Conservation (phyloP, 2,329 filamentous ascomycete species). For the Furcasterigmium sp. region DNA sequence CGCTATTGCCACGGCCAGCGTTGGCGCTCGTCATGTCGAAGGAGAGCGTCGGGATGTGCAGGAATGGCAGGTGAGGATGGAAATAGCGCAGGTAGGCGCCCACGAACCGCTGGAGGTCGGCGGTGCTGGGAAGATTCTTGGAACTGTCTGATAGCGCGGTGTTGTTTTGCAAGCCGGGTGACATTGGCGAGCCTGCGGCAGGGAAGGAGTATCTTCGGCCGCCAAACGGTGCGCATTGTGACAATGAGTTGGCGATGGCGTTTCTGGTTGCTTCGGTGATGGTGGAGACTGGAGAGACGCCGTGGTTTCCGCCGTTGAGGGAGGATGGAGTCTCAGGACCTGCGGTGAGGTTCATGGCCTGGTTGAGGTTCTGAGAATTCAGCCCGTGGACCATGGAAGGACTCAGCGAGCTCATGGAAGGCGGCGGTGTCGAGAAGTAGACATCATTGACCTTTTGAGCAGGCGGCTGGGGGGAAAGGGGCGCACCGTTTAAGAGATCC, state of each 20-base stretch:
- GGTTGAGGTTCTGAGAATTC: conserved; percentile 55
- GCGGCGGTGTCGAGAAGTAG: conserved; percentile 74
- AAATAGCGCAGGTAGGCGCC: conserved; percentile 87
- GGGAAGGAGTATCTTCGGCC: conserved; percentile 61
- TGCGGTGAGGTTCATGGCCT: conserved; percentile 57
- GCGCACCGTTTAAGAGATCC: conserved; percentile 66
- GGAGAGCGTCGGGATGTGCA: conserved; percentile 85
- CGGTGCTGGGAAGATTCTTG: conserved; percentile 68
- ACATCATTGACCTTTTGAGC: conserved; percentile 65
- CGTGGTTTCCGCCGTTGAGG: conserved; percentile 58
- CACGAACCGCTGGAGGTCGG: conserved; percentile 86
- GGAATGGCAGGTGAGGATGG: conserved; percentile 90
- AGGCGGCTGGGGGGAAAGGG: conserved; percentile 72
- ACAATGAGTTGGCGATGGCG: conserved; percentile 55
- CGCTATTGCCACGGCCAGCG: conserved; percentile 52
- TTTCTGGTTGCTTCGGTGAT: conserved; percentile 61
- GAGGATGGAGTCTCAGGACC: conserved; percentile 71
- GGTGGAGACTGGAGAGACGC: conserved; percentile 54
- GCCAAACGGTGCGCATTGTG: conserved; percentile 50
- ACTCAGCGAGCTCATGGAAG: conserved; percentile 68
- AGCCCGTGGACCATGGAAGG: conserved; percentile 65
- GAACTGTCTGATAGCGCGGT: conserved; percentile 46
- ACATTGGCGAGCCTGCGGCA: conserved; percentile 48
- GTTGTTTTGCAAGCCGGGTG: conserved; percentile 43
- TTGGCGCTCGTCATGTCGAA: conserved; percentile 65